phyloP scores from a whole-genome alignment of 306 rosid species.

The Citrullus colocynthis region DNA sequence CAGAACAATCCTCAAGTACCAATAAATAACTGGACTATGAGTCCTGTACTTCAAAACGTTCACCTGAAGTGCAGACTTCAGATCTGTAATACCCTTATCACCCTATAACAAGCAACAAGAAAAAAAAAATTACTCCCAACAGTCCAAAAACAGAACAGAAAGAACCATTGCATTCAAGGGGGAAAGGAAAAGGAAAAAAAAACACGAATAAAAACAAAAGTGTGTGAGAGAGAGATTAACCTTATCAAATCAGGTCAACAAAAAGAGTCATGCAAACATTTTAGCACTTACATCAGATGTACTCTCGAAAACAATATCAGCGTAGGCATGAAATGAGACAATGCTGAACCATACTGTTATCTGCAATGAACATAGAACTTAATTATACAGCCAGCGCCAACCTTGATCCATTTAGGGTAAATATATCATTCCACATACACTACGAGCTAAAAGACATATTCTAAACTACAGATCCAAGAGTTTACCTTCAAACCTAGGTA shows the following conservation, averaged over 20 bases:
- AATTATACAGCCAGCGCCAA: neutral
- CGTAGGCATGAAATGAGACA: slow-evolving; percentile 61
- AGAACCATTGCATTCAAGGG: neutral
- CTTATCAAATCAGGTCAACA: neutral
- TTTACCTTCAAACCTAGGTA: slow-evolving; percentile 73
- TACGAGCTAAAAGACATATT: neutral
- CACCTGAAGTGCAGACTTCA: slow-evolving; percentile 72
- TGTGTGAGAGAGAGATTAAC: neutral
- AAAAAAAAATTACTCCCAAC: slow-evolving; percentile 5
- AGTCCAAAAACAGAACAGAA: slow-evolving; percentile 2
- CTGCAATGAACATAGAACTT: slow-evolving; percentile 24
- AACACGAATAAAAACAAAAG: neutral
- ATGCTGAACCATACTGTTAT: slow-evolving; percentile 75
- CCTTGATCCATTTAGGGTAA: neutral
- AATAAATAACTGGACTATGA: neutral
- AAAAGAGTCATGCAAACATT: neutral
- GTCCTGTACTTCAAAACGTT: neutral
- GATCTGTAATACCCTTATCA: slow-evolving; percentile 84
- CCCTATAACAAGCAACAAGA: slow-evolving; percentile 32
- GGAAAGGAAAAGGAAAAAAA: neutral
- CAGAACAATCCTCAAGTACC: neutral
- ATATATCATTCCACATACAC: neutral
- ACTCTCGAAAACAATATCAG: slow-evolving; percentile 50
- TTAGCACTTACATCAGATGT: slow-evolving; percentile 63
- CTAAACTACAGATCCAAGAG: neutral